Base-by-base conservation (phyloP, 768 basidiomycete genomes). In the Termitomyces sp. region DNA sequence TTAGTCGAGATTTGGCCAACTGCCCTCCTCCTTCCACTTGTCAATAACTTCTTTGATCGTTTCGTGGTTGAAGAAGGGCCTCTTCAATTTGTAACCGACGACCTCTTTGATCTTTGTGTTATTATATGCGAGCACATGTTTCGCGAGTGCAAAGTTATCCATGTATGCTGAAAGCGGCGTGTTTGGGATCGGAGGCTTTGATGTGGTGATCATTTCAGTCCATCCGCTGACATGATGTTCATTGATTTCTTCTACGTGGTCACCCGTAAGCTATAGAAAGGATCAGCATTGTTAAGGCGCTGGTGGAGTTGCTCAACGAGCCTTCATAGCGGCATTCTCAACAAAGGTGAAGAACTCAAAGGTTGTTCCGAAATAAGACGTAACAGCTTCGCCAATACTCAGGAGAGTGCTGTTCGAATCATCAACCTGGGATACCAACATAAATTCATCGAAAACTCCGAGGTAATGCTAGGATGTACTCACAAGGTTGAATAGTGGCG, bases 401-500 rank as follows among this genome's bases (percentile, higher is more conserved):
- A 85, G 72, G 44, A 89, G 76, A 6, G 90, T 91, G 65, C 81
- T 86, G 49, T 91, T 79, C 7, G 89, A 85, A 64, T 93, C 88
- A 68, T 94, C 92, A 65, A 87, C 84, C 90, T 91, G 61, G 13
- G n/a, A 39, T 7, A 48, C 50, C 63, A 20, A 7, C 2, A 44
- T 22, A 7, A 7, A 15, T 4, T 36, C n/a, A 50, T 48, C 40
- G 20, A 24, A 64, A 48, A 9, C 39, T 40, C 32, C 24, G 13
- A 32, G 45, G 49, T 45, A n/a, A 59, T 45, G 22, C n/a, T 39
- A 48, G 44, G 57, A 13, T 52, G 38, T 49, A 58, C 81, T 65
- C 63, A 90, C 92, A 66, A 95, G 70, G 70, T 94, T 92, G 75
- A 95, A 94, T n/a, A 94, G 64, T 3, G 92, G 90, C 1, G 88